Evolutionary conservation across 257 asterid species (phyloP).

Genomic region (Lantana camara): DNA sequence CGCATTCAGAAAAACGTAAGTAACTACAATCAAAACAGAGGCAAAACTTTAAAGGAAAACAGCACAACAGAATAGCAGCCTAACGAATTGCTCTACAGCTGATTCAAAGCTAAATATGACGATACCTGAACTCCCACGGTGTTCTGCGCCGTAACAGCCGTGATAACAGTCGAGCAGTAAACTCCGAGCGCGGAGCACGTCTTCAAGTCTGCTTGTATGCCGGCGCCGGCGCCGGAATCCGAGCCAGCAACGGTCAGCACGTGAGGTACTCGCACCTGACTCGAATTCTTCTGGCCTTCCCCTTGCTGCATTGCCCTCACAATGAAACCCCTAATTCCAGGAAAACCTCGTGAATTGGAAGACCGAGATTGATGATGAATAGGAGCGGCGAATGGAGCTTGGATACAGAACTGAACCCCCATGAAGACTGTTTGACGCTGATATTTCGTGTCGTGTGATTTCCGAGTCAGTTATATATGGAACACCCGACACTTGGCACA

Average conservation of each 20-base stretch:
- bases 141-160: conserved; percentile 96
- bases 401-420: conserved; percentile 27
- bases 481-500: no score
- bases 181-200: conserved; percentile 89
- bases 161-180: conserved; percentile 87
- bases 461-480: no score
- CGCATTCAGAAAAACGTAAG: not conserved
- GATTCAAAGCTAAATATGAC: conserved; percentile 1
- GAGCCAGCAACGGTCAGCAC: conserved; percentile 95
- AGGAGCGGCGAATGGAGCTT: conserved; percentile 2
- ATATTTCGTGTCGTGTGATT: not conserved
- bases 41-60: not conserved
- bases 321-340: conserved; percentile 27
- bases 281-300: conserved; percentile 7
- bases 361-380: conserved; percentile 14
- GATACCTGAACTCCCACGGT: conserved; percentile 88
- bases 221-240: conserved; percentile 95
- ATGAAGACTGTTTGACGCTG: conserved; percentile 6
- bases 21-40: not conserved
- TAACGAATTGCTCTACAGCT: not conserved
- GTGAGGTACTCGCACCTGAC: conserved; percentile 64
- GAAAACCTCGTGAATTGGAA: conserved; percentile 21
- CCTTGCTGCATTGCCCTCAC: conserved; percentile 45
- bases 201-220: conserved; percentile 94
- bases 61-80: not conserved